Conservation (phyloP, 768 basidiomycete species). For the Nidularia sp. region DNA sequence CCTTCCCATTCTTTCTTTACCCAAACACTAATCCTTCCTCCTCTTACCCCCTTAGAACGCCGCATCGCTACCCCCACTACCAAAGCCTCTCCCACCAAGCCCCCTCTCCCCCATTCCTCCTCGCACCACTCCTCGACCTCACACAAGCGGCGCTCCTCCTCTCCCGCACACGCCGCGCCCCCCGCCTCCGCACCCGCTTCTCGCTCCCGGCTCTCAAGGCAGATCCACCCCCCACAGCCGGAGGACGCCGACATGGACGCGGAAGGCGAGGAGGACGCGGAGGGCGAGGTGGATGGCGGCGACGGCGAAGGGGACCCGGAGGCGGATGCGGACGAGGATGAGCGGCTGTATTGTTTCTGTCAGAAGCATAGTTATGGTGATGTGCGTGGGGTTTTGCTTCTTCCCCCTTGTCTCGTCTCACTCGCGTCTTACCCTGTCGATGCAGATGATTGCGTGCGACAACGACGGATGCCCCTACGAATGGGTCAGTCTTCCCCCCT, state of each 20-base stretch:
- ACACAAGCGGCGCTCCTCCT: constrained; percentile 32
- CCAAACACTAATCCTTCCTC: too few relatives aligned
- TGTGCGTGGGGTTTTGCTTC: constrained; percentile 20
- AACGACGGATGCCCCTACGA: constrained; percentile 63
- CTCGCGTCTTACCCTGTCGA: background rate
- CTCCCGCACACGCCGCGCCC: constrained; percentile 30
- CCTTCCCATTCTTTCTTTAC: too few relatives aligned
- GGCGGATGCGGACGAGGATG: constrained; percentile 44
- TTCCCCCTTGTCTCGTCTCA: background rate
- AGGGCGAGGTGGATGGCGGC: constrained; percentile 8
- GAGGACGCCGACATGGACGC: constrained; percentile 36
- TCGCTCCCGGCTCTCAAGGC: constrained; percentile 44
- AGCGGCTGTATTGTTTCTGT: constrained; percentile 48
- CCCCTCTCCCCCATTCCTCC: too few relatives aligned
- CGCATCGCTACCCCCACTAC: constrained; percentile 15
- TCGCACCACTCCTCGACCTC: constrained; percentile 22
- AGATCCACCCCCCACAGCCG: constrained; percentile 27
- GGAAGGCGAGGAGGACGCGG: constrained; percentile 36
- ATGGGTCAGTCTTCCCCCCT: constrained; percentile 48
- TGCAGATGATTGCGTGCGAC: constrained; percentile 71
- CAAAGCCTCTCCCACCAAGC: background rate
- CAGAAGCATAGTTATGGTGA: constrained; percentile 49
- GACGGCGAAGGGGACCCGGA: constrained; percentile 26
- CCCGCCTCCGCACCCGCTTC: constrained; percentile 18
- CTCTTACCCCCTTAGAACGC: background rate